Base-by-base conservation (phyloP, 139 green algal species). In the Chlamydomonas sp. region DNA sequence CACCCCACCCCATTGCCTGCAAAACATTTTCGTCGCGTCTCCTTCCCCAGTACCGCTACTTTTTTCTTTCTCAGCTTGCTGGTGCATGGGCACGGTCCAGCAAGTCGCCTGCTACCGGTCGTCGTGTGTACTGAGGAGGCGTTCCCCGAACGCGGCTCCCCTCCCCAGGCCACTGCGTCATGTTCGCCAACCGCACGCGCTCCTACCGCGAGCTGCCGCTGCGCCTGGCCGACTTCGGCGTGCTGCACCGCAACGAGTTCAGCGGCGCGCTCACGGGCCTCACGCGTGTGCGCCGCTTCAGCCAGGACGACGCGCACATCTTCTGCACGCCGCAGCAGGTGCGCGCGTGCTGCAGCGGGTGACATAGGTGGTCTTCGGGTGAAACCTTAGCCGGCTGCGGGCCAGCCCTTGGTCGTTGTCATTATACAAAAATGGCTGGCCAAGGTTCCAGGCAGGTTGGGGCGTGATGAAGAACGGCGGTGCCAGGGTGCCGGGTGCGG, bases 261-360 rank as follows among this genome's bases (percentile, higher is more conserved):
- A 96, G 93, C 80, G 96, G 96, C 63, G 97, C 97, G 67, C 93
- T 99, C 77, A 86, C 89, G 83, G 88, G 97, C 3, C 95, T 99
- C 2, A 99, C 97, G 57, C 93, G 97, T 64, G 98, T 99, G 88
- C 92, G 98, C 8, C 94, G 97, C 57, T 99, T 99, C 94, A 95
- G 98, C 88, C 98, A 99, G 93, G 98, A 99, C 90, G 98, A 99
- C 89, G 97, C 97, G 1, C 98, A 99, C 95, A 98, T 99, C 93
- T 99, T 99, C 93, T 99, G 98, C 95, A 91, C 93, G 67, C 92
- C 92, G n/a, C 94, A 98, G 86, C 97, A 99, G 93, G 94, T 98
- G 79, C 57, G 87, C 61, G 1, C 3, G 72, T 74, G 18, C 12
- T 49, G 31, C 31, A 49, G 31, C 31, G 31, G 31, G 31, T 49